Evolutionary conservation across 805 yeast genomes (phyloP), one percentile per base, ranked within the genome.

Genomic region (Barnettozyma pratensis): DNA sequence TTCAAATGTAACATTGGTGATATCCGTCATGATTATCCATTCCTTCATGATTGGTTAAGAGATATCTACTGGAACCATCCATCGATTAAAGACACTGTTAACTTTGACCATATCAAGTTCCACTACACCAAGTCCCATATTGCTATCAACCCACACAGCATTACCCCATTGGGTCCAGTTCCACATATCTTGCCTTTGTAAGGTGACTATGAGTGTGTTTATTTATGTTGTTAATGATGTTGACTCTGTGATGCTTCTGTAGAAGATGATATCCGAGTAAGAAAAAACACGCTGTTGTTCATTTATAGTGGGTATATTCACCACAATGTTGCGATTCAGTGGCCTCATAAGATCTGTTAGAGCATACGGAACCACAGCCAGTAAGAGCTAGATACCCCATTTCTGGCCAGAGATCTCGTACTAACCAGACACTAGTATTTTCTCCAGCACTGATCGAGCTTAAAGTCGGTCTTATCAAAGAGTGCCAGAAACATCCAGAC

Each of bases 91-190:
- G 79, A 78, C 36, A 87, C 97, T 10, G 88, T 96, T 19, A 75
- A 86, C 63, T 88, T 94, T 61, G 88, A 85, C 37, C 98, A 94
- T 66, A 91, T 92, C 71, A 92, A 91, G 67, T 73, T 75, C 60
- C 97, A 91, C 70, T 92, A 92, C 72, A 90, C 96, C 40, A 84
- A 85, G 67, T 83, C 94, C 28, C 97, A 91, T 64, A 63, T 77
- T 39, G 77, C 76, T 43, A 85, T 89, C 65, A 94, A 92, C 63
- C 97, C 96, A 4, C 69, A 74, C 52, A 83, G 85, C 2, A 85
- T 94, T 54, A 85, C 96, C 3, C 96, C 98, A 4, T 58, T 85
- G 35, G 98, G 98, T 3, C 98, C 98, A 19, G 59, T 82, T 38
- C 96, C 96, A 34, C 68, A 88, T 60, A 86, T 90, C 51, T 66